These are phyloP conservation scores for Alternaria alternata DNA, from an alignment of 2,329 filamentous ascomycete species.

Conservation along the genomic window DNA sequence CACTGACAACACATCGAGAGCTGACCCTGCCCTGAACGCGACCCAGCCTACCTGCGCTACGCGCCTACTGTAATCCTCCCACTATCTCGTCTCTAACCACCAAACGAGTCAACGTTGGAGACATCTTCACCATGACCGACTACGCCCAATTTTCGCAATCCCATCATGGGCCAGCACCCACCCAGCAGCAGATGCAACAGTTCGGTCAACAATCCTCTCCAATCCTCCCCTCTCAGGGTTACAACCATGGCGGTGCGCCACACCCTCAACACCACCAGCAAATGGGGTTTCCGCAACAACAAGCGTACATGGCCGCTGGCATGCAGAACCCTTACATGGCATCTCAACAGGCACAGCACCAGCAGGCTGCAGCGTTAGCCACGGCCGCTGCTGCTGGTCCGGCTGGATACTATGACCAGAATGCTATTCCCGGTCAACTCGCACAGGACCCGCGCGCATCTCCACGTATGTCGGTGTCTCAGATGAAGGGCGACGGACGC, in stretches of 20 bases:
- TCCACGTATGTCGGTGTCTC: slow-evolving; percentile 74
- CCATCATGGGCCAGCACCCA: slow-evolving; percentile 62
- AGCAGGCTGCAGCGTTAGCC: slow-evolving; percentile 92
- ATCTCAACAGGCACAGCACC: slow-evolving; percentile 88
- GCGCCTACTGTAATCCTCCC: slow-evolving; percentile 39
- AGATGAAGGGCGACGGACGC: slow-evolving; percentile 72
- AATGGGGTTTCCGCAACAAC: slow-evolving; percentile 80
- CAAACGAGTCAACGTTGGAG: slow-evolving; percentile 33
- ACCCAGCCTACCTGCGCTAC: slow-evolving; percentile 38
- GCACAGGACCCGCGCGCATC: slow-evolving; percentile 68
- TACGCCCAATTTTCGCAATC: slow-evolving; percentile 59
- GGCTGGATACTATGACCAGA: slow-evolving; percentile 68
- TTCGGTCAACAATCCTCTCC: slow-evolving; percentile 72
- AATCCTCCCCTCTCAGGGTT: slow-evolving; percentile 77
- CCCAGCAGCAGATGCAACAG: slow-evolving; percentile 63
- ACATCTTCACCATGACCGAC: slow-evolving; percentile 52
- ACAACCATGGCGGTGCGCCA: slow-evolving; percentile 70
- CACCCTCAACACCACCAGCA: slow-evolving; percentile 70
- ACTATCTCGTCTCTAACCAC: slow-evolving; percentile 39
- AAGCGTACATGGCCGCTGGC: slow-evolving; percentile 71
- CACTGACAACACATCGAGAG: slow-evolving; percentile 56
- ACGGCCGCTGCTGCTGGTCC: slow-evolving; percentile 91
- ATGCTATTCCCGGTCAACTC: slow-evolving; percentile 68
- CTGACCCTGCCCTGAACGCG: slow-evolving; percentile 48
- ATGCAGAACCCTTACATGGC: slow-evolving; percentile 82